Evolutionary conservation across 805 yeast genomes (phyloP).

Genomic region (Tetrapisispora namnaoensis): DNA sequence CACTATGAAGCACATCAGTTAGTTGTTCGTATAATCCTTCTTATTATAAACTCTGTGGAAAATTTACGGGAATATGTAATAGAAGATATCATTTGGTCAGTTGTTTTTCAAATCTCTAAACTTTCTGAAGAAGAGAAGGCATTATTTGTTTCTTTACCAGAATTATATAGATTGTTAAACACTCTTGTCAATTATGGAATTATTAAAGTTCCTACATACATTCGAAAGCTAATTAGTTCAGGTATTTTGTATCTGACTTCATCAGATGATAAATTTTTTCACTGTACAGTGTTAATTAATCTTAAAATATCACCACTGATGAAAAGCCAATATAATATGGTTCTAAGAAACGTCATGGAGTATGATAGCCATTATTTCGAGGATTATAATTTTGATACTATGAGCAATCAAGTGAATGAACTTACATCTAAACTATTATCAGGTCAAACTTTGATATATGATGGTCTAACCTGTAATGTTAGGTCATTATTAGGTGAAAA

Average conservation of each 20-base stretch:
- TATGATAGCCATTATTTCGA: slow-evolving; percentile 31
- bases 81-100: slow-evolving; percentile 29
- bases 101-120: slow-evolving; percentile 31
- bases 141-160: slow-evolving; percentile 20
- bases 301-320: slow-evolving; percentile 42
- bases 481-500: slow-evolving; percentile 39
- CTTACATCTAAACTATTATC: slow-evolving; percentile 17
- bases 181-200: slow-evolving; percentile 33
- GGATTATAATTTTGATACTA: slow-evolving; percentile 26
- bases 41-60: slow-evolving; percentile 23
- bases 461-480: slow-evolving; percentile 33
- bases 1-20: slow-evolving; percentile 27
- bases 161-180: slow-evolving; percentile 38
- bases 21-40: slow-evolving; percentile 22
- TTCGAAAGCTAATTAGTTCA: slow-evolving; percentile 73
- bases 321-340: slow-evolving; percentile 47
- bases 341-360: slow-evolving; percentile 40
- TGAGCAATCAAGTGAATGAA: slow-evolving; percentile 28
- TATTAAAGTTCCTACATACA: slow-evolving; percentile 46
- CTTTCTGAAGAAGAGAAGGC: slow-evolving; percentile 22
- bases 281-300: slow-evolving; percentile 46
- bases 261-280: slow-evolving; percentile 42
- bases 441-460: slow-evolving; percentile 13
- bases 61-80: slow-evolving; percentile 26
- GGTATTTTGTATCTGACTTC: slow-evolving; percentile 66